Evolutionary conservation across 495 filamentous ascomycete species (phyloP).

Genomic region (Trichoderma gamsii): DNA sequence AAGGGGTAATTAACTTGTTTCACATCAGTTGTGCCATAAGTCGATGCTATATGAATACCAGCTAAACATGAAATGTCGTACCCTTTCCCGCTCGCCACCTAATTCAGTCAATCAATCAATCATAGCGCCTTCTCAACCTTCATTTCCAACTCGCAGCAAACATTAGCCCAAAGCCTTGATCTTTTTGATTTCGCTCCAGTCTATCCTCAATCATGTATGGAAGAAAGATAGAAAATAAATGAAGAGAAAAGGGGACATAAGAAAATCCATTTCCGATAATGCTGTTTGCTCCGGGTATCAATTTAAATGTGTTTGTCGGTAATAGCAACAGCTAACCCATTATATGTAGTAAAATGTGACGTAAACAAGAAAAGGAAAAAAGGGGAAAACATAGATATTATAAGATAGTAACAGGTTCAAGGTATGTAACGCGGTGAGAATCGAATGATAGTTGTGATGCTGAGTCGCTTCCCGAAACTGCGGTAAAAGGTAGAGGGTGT

Average conservation of each 20-base stretch:
- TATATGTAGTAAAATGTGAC: background rate
- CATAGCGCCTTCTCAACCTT: background rate
- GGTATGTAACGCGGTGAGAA: background rate
- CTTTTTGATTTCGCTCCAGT: background rate
- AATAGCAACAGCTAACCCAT: slow-evolving; percentile 2
- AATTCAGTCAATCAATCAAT: background rate
- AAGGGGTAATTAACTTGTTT: background rate
- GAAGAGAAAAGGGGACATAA: background rate
- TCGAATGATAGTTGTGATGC: background rate
- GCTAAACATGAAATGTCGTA: background rate
- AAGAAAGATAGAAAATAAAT: background rate
- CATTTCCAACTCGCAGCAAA: background rate
- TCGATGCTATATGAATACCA: background rate
- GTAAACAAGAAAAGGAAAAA: background rate
- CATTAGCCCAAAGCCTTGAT: background rate
- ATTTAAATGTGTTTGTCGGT: background rate
- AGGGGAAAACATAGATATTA: background rate
- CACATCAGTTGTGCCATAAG: background rate
- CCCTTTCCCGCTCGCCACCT: background rate
- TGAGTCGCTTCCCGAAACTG: background rate
- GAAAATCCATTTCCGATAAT: background rate
- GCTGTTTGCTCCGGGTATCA: slow-evolving; percentile 5
- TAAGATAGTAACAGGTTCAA: background rate
- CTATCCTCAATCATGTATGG: background rate
- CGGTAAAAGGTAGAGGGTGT: no score